These are phyloP conservation scores for Hyaloscypha hepaticicola DNA, from an alignment of 495 filamentous ascomycete genomes.

Conservation along the genomic window DNA sequence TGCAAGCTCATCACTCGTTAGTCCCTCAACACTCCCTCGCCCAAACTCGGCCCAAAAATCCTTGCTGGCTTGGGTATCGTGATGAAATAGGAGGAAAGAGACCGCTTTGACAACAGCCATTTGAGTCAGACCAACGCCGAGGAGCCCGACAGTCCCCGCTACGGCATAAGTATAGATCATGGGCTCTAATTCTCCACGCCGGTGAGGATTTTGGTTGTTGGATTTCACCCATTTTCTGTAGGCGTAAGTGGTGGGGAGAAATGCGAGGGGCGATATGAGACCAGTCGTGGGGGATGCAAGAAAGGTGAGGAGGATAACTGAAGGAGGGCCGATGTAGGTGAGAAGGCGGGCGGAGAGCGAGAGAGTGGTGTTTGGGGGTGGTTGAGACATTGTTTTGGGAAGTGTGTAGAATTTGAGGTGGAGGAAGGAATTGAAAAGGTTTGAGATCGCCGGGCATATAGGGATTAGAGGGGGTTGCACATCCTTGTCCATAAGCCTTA, in stretches of 20 bases:
- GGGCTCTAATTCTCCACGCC: conserved; percentile 10
- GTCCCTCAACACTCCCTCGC: conserved; percentile 3
- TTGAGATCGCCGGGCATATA: not conserved
- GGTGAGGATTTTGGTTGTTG: not conserved
- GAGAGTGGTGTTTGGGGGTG: conserved; percentile 16
- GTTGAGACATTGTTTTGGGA: conserved; percentile 12
- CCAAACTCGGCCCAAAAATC: conserved; percentile 18
- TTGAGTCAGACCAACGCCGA: conserved; percentile 20
- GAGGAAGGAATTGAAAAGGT: not conserved
- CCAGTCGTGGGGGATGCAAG: conserved; percentile 14
- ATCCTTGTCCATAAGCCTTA: not conserved
- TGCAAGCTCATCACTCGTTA: conserved; percentile 16
- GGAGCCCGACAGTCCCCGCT: conserved; percentile 21
- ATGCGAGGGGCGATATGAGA: conserved; percentile 19
- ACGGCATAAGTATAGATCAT: conserved; percentile 25
- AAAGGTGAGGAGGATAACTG: conserved; percentile 14
- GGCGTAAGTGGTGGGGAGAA: conserved; percentile 11
- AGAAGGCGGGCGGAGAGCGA: conserved; percentile 17
- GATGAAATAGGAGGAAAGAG: conserved; percentile 15
- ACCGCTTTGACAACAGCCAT: conserved; percentile 6
- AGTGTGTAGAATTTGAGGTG: not conserved
- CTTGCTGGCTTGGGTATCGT: not conserved
- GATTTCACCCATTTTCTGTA: conserved; percentile 8
- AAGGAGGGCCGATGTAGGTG: conserved; percentile 18
- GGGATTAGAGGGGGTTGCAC: not conserved